Conservation (phyloP, 2,329 filamentous ascomycete species). For the Capronia americana region DNA sequence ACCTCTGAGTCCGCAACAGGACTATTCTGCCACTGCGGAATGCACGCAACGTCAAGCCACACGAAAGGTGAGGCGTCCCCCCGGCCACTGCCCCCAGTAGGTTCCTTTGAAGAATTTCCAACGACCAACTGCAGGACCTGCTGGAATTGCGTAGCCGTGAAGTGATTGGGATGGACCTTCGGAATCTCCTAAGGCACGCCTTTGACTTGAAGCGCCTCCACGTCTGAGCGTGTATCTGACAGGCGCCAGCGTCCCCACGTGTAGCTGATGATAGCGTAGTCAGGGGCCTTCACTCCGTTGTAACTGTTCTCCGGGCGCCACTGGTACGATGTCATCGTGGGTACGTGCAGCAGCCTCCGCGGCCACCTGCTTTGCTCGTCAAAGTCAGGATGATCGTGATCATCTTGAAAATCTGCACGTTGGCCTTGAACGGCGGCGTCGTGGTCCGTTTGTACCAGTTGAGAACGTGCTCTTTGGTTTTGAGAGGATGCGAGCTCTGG, state of each 20-base stretch:
- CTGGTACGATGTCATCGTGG: slow-evolving; percentile 3
- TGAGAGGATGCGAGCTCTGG: not conserved
- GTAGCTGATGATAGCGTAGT: not conserved
- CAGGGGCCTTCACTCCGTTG: not conserved
- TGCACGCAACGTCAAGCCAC: slow-evolving; percentile 8
- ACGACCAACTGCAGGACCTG: not conserved
- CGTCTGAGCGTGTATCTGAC: not conserved
- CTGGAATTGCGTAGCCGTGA: slow-evolving; percentile 3
- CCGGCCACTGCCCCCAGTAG: not conserved
- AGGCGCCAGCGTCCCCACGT: slow-evolving; percentile 10
- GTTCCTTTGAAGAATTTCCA: not conserved
- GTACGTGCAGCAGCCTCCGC: slow-evolving; percentile 4
- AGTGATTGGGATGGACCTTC: not conserved
- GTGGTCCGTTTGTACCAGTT: not conserved
- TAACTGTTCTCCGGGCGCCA: not conserved
- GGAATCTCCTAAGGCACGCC: slow-evolving; percentile 3
- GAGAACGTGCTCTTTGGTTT: not conserved
- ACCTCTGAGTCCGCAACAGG: not conserved
- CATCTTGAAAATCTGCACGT: not conserved
- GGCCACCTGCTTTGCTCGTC: slow-evolving; percentile 1
- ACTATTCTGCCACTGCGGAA: slow-evolving; percentile 6
- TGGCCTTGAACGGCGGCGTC: not conserved
- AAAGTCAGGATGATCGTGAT: not conserved
- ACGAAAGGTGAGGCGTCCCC: not conserved
- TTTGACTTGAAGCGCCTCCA: not conserved